phyloP scores from a whole-genome alignment of 345 rosid species.

The Cardamine resedifolia region DNA sequence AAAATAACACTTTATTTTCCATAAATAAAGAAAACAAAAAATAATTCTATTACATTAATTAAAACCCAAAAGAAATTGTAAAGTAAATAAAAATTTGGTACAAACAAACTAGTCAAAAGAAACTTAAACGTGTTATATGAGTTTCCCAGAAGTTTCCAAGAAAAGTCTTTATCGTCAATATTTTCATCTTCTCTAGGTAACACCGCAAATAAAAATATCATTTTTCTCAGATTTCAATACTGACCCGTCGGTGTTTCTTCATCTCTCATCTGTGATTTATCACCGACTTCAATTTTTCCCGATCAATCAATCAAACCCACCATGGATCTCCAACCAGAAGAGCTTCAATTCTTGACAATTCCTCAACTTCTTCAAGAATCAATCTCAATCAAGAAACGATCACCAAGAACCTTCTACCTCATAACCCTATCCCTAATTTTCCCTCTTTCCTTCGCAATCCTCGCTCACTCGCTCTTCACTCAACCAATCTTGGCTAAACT shows the following conservation, averaged over 20 bases:
- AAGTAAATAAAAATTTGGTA: neutral
- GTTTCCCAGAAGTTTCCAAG: slow-evolving; percentile 31
- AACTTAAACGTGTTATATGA: slow-evolving; percentile 14
- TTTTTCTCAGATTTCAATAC: slow-evolving; percentile 24
- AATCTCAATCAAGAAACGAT: slow-evolving; percentile 58
- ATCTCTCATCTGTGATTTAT: slow-evolving; percentile 11
- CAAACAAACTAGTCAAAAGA: slow-evolving; percentile 12
- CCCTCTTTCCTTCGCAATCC: slow-evolving; percentile 84
- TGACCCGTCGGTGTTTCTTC: slow-evolving; percentile 18
- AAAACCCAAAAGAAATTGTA: too few species aligned
- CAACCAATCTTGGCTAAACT: slow-evolving; percentile 57
- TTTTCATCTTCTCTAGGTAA: slow-evolving; percentile 3
- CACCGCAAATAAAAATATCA: neutral
- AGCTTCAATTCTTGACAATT: slow-evolving; percentile 67
- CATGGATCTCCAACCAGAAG: slow-evolving; percentile 80
- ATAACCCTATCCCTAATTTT: slow-evolving; percentile 65
- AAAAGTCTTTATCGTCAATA: slow-evolving; percentile 21
- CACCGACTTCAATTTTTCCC: neutral
- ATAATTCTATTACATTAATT: neutral
- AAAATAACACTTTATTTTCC: neutral
- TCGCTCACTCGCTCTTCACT: slow-evolving; percentile 87
- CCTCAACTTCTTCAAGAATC: slow-evolving; percentile 61
- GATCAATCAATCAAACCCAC: slow-evolving; percentile 1
- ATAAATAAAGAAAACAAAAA: neutral
- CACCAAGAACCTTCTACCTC: slow-evolving; percentile 69